Base-by-base conservation (phyloP, 495 filamentous ascomycete species). In the Tuber borchii region DNA sequence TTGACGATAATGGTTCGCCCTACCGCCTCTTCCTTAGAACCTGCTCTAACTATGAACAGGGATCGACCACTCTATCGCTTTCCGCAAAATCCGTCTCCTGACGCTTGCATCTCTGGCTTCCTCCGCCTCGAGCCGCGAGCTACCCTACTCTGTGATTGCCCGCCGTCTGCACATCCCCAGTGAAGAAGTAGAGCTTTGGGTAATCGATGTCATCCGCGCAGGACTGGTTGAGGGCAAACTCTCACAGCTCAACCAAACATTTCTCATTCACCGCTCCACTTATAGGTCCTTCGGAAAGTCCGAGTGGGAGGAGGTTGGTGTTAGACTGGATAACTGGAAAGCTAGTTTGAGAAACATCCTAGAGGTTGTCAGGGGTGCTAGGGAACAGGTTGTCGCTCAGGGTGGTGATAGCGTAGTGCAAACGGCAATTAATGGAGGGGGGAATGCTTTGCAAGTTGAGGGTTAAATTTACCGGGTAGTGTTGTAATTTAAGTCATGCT, bases 271-370 rank as follows among this genome's bases (percentile, higher is more conserved):
- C 86, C 88, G 93, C 76, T 93, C 92, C 78, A 96, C 93, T 74
- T 97, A 97, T 88, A 89, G 95, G 43, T 95, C 97, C 40, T 98
- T 99, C 81, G 93, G 93, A 75, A 92, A 97, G 88, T 96, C 94
- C 87, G 95, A 99, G 86, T 99, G 96, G 96, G 89, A 91, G 72
- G 94, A 98, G 87, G 90, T 99, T 34, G 93, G 92, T 79, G 90
- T 90, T 45, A 88, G 94, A 61, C 85, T 99, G 81, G 94, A 97
- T 85, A 92, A 91, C 82, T 98, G 93, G 94, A 91, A 92, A 86
- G 86, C 87, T 70, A 92, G 91, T 75, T 84, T 98, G 77, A 87
- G 88, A 80, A 88, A 88, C 69, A 93, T 99, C 37, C 85, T 95
- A 77, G 87, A 84, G 70, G 91, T 94, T 31, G 88, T 99, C 45